Evolutionary conservation across 495 filamentous ascomycete genomes (phyloP).

Genomic region (Friedmanniomyces simplex): DNA sequence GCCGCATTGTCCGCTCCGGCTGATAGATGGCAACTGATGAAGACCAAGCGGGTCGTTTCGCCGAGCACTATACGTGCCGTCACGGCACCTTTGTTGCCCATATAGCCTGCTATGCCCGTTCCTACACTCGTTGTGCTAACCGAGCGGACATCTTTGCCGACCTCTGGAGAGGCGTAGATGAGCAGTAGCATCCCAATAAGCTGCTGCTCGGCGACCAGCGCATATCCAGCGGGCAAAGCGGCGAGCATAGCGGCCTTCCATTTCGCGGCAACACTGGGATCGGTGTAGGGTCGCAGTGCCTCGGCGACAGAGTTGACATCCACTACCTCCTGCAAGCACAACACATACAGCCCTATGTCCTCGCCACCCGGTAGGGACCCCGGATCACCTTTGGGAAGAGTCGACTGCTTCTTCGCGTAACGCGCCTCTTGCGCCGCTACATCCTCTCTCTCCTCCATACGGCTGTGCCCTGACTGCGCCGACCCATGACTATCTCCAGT

Average conservation of each 20-base stretch:
- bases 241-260: slow-evolving; percentile 67
- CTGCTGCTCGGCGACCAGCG: slow-evolving; percentile 67
- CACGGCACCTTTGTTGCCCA: slow-evolving; percentile 93
- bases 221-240: slow-evolving; percentile 66
- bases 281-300: slow-evolving; percentile 58
- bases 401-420: slow-evolving; percentile 30
- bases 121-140: slow-evolving; percentile 71
- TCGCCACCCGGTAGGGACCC: slow-evolving; percentile 37
- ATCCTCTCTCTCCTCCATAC: slow-evolving; percentile 29
- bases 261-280: slow-evolving; percentile 55
- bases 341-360: slow-evolving; percentile 76
- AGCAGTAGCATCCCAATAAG: slow-evolving; percentile 78
- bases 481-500: slow-evolving; percentile 4
- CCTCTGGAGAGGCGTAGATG: slow-evolving; percentile 67
- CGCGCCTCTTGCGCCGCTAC: slow-evolving; percentile 36
- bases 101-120: slow-evolving; percentile 80
- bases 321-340: slow-evolving; percentile 86
- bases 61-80: slow-evolving; percentile 74
- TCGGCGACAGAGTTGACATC: slow-evolving; percentile 64
- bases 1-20: slow-evolving; percentile 69
- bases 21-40: slow-evolving; percentile 83
- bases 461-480: slow-evolving; percentile 6
- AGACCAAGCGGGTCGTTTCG: slow-evolving; percentile 77
- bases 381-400: slow-evolving; percentile 31
- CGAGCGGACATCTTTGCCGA: slow-evolving; percentile 60